Evolutionary conservation across 495 filamentous ascomycete species (phyloP), one percentile per base, ranked within the genome.

Genomic region (Tuber melanosporum): DNA sequence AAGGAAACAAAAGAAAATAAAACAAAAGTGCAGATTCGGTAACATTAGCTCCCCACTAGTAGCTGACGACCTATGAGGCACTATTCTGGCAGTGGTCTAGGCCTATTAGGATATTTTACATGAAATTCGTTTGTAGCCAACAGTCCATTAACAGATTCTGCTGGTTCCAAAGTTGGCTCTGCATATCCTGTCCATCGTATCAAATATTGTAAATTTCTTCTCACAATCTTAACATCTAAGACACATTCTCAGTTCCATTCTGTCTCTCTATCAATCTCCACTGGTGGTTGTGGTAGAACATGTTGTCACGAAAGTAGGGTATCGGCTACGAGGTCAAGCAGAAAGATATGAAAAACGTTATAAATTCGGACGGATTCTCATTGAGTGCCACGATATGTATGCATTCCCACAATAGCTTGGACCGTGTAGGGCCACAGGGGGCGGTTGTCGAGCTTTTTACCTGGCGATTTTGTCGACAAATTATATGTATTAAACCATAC

Each of bases 181-280:
- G 43, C 75, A 66, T 75, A 81, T 39, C 78, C 74, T n/a, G 57
- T 77, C 79, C 79, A 83, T 41, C 76, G 74, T 41, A 81, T 75
- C 9, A 77, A 62, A 70, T 81, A 80, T 52, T 81, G 46, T n/a
- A 75, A 52, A 71, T 57, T 66, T 62, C 76, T 49, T 66, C 47
- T 26, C 41, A 26, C 44, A 10, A 76, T 72, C 41, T 75, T 49
- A 42, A 75, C 74, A 45, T 77, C 73, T 44, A 78, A n/a, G n/a
- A 71, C 39, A 80, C 72, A 66, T 81, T 74, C 49, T 81, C 75
- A 46, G 81, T 73, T 46, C 32, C 66, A 83, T 76, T 83, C 81
- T 39, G 71, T 44, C 73, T 79, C 74, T 47, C 76, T 47, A n/a
- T 70, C 41, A 36, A 79, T 42, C 10, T 52, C 41, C 1, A 76